Evolutionary conservation across 768 basidiomycete species (phyloP), one percentile per base, ranked within the genome.

Genomic region (Boletus bicolor): DNA sequence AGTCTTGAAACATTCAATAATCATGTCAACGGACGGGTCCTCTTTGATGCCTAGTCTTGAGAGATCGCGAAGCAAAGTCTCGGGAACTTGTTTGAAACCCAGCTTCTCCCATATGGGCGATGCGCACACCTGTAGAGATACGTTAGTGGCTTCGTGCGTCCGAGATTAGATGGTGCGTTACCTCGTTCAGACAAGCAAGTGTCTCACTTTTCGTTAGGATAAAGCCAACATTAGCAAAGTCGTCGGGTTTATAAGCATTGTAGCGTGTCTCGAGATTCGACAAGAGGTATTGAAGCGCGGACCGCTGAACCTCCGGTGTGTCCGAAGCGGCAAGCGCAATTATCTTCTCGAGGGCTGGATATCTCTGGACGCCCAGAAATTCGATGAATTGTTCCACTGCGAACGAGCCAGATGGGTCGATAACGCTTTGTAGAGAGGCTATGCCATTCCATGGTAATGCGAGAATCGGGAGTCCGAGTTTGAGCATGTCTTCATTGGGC

Each of bases 391-490:
- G 0, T 34, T 44, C 51, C 30, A 58, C 4, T 15, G 7, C 2
- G 11, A 35, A 36, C 19, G 41, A 6, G 24, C 24, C 26, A 36
- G 41, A 36, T 4, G 30, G 8, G 37, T 45, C 52, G 17, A 42
- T 11, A 35, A 1, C 17, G 26, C 5, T 21, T n/a, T 49, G 49
- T 6, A 39, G 32, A 35, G 26, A 24, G 34, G n/a, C 10, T 19
- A 41, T 7, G 21, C 28, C 11, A 2, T 42, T 44, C 14, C 8
- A 28, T 17, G 51, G 56, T 14, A 63, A 54, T 24, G 52, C 88
- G 34, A 98, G 78, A 5, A 94, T 66, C 5, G 94, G 93, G 19
- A 98, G 73, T 12, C 81, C 81, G 7, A 98, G 75, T 42, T 80
- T 75, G 21, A 88, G 79, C 53, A 93, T 79, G 2, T 77, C 73